A percentile compares a stretch with the other conserved stretches of the same genome.
Conservation (phyloP, 148 eudicot species). For the Linanthus parryae region DNA sequence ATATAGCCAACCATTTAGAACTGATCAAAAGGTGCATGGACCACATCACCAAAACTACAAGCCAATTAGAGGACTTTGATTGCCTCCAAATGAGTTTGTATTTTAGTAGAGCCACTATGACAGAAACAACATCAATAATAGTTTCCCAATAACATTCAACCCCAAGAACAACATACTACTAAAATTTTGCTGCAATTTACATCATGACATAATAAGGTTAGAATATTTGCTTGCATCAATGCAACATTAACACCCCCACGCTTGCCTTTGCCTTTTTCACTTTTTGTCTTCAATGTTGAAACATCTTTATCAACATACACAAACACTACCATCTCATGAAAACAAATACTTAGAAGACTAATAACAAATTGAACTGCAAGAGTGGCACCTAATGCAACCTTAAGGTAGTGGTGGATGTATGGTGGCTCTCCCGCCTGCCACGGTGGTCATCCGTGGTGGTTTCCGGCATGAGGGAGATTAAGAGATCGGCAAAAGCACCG, state of each 20-base stretch:
- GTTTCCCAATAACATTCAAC: slow-evolving; percentile 14
- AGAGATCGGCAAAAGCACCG: slow-evolving; percentile 54
- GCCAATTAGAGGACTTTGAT: too few relatives aligned
- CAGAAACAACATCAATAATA: slow-evolving; percentile 3
- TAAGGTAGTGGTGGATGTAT: background rate
- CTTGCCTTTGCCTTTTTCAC: slow-evolving; percentile 11
- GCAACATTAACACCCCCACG: slow-evolving; percentile 20
- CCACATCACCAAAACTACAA: too few relatives aligned
- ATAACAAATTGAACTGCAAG: too few relatives aligned
- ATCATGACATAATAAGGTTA: slow-evolving; percentile 2
- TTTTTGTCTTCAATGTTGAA: slow-evolving; percentile 4
- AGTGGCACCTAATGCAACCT: too few relatives aligned
- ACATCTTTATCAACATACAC: slow-evolving; percentile 8
- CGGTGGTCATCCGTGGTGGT: background rate
- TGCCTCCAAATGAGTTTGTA: too few relatives aligned
- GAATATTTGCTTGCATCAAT: slow-evolving; percentile 17
- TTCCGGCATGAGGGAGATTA: slow-evolving; percentile 29
- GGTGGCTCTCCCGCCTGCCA: slow-evolving; percentile 7
- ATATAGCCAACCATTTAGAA: too few relatives aligned
- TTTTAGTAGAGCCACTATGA: too few relatives aligned
- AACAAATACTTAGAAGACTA: too few relatives aligned
- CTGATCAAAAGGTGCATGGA: too few relatives aligned
- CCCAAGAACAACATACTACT: background rate
- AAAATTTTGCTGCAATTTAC: background rate
- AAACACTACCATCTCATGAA: background rate